Conservation (phyloP, 805 yeast genomes). For the Pichia exigua region DNA sequence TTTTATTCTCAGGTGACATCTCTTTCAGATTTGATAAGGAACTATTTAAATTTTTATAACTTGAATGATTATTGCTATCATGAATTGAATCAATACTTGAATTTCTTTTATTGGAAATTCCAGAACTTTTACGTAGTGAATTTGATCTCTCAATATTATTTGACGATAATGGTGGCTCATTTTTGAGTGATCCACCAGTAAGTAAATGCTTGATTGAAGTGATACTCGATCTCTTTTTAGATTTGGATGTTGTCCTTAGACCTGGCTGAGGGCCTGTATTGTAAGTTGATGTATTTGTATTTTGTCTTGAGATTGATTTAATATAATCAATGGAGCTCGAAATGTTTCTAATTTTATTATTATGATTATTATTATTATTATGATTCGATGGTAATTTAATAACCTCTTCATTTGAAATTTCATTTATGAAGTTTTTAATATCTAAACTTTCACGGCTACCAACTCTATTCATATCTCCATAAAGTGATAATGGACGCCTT, state of each 20-base stretch:
- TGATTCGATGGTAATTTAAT: slow-evolving; percentile 25
- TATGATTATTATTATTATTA: slow-evolving; percentile 5
- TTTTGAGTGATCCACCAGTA: slow-evolving; percentile 27
- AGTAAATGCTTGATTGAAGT: slow-evolving; percentile 28
- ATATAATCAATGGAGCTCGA: slow-evolving; percentile 34
- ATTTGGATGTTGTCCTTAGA: slow-evolving; percentile 14
- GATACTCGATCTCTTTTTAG: slow-evolving; percentile 29
- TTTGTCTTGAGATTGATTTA: slow-evolving; percentile 30
- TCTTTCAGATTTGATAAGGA: slow-evolving; percentile 11
- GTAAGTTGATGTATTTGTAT: slow-evolving; percentile 13
- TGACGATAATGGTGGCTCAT: slow-evolving; percentile 12
- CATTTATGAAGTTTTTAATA: slow-evolving; percentile 8
- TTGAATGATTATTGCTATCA: slow-evolving; percentile 8
- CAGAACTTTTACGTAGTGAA: slow-evolving; percentile 3
- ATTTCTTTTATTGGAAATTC: slow-evolving; percentile 9
- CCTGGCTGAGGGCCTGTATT: background rate
- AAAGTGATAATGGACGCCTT: slow-evolving; percentile 9
- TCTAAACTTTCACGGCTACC: slow-evolving; percentile 9
- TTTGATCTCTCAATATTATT: slow-evolving; percentile 14
- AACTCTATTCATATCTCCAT: slow-evolving; percentile 4
- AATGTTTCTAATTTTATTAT: slow-evolving; percentile 19
- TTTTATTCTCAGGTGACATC: slow-evolving; percentile 14
- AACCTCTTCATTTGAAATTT: slow-evolving; percentile 25
- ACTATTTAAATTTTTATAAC: background rate
- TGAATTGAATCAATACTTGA: slow-evolving; percentile 19